Evolutionary conservation across 2,329 filamentous ascomycete species (phyloP).

Genomic region (Cladobotryum protrusum): DNA sequence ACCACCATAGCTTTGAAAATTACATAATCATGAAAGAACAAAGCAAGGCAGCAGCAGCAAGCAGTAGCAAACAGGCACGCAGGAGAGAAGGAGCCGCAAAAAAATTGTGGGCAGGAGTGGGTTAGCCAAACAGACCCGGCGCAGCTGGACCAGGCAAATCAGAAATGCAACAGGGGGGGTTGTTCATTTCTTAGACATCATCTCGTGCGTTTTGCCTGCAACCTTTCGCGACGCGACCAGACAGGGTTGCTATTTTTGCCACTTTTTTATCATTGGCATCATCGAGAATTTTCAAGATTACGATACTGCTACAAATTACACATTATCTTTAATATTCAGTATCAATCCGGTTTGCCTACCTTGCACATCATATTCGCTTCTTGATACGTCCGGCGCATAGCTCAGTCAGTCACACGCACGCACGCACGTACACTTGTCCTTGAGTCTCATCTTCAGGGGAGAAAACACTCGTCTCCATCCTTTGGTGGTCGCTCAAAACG

Average conservation of each 20-base stretch:
- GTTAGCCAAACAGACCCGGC: too few relatives aligned
- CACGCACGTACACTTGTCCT: background rate
- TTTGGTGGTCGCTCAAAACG: background rate
- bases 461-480: slow-evolving; percentile 1
- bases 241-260: slow-evolving; percentile 1
- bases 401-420: background rate
- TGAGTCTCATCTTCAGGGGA: too few relatives aligned
- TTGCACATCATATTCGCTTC: background rate
- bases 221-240: slow-evolving; percentile 12
- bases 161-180: slow-evolving; percentile 4
- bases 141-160: background rate
- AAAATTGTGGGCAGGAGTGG: too few relatives aligned
- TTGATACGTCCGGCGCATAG: background rate
- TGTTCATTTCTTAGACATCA: slow-evolving; percentile 4
- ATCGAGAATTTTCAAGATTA: background rate
- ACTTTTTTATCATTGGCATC: slow-evolving; percentile 4
- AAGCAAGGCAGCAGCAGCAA: too few relatives aligned
- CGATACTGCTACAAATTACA: too few relatives aligned
- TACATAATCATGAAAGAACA: too few relatives aligned
- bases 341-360: too few relatives aligned
- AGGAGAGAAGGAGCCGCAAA: too few relatives aligned
- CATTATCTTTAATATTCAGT: too few relatives aligned
- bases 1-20: too few relatives aligned
- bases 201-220: slow-evolving; percentile 1
- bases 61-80: too few relatives aligned